Conservation (phyloP, 495 filamentous ascomycete species). For the Daldinia decipiens region DNA sequence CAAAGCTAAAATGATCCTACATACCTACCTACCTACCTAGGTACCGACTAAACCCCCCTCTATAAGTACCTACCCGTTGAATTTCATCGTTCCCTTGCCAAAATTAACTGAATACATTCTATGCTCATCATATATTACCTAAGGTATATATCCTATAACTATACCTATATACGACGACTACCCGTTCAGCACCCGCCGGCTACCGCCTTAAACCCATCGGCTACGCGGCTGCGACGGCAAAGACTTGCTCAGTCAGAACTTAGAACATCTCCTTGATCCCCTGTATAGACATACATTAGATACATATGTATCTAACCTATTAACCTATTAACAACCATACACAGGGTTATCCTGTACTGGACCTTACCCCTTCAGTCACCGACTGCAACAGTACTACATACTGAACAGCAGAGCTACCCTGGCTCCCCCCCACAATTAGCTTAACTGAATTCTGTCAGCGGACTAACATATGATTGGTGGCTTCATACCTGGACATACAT, state of each 20-base stretch:
- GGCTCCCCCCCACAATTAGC: slow-evolving; percentile 34
- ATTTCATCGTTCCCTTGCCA: not conserved
- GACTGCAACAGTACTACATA: slow-evolving; percentile 30
- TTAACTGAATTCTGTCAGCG: slow-evolving; percentile 32
- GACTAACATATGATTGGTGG: slow-evolving; percentile 30
- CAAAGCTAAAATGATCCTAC: not conserved
- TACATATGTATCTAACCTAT: not conserved
- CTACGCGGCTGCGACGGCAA: not conserved
- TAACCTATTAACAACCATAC: not conserved
- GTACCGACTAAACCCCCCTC: not conserved
- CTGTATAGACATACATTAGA: not conserved
- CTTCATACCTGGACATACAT: slow-evolving; percentile 15
- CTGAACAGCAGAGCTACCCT: slow-evolving; percentile 22
- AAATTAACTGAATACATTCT: not conserved
- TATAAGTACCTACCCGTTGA: not conserved
- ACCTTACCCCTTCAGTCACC: slow-evolving; percentile 38
- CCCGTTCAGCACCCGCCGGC: not conserved
- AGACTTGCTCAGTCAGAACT: slow-evolving; percentile 20
- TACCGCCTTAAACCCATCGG: not conserved
- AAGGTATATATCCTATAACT: no score
- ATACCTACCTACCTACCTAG: no score
- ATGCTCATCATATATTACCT: no score
- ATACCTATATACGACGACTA: not conserved
- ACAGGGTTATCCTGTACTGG: slow-evolving; percentile 20
- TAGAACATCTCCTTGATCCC: slow-evolving; percentile 10